Base-by-base conservation (phyloP, 2,329 filamentous ascomycete genomes). In the Seiridium unicorne region DNA sequence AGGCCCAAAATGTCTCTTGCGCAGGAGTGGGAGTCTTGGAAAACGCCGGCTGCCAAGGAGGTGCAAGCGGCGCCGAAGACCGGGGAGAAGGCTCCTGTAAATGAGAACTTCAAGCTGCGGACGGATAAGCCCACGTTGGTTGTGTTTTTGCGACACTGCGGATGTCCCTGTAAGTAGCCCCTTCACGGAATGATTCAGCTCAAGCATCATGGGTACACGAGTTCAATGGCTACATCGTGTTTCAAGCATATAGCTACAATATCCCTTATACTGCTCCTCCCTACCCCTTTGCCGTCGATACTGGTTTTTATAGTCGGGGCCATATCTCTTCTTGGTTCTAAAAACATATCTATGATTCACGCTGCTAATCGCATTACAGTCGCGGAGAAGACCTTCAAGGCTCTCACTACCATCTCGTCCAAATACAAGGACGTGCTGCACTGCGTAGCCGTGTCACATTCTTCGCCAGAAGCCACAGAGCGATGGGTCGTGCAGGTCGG, bases 71-170 rank as follows among this genome's bases (percentile, higher is more conserved):
- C 76, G 9, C 87, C 86, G 8, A 71, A 77, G 57, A 74, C 86
- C 36, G 86, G 85, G 62, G 71, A 78, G 40, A 76, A 78, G 62
- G 87, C 87, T 1, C 88, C 88, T 1, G 77, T 76, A 5, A 79
- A 83, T 35, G 64, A 77, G 34, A 78, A 80, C 61, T 74, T 91
- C 5, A 69, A 70, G 6, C 72, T 89, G n/a, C 81, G 83, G 1
- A 73, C 78, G 47, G 74, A 76, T 32, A 85, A 83, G 66, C 85
- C 86, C 0, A 84, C 82, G 0, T 70, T 92, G 1, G 74, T 92
- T 26, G 81, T 85, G 13, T 92, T 92, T 68, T 79, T 92, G 5
- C 80, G 89, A 40, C 89, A 92, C 71, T 92, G 89, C 70, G 89
- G 89, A 40, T 91, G 89, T 75, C 89, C 89, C 9, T 91, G 89